phyloP scores from a whole-genome alignment of 1,284 basidiomycete species.

The Sanghuangporus baumii region DNA sequence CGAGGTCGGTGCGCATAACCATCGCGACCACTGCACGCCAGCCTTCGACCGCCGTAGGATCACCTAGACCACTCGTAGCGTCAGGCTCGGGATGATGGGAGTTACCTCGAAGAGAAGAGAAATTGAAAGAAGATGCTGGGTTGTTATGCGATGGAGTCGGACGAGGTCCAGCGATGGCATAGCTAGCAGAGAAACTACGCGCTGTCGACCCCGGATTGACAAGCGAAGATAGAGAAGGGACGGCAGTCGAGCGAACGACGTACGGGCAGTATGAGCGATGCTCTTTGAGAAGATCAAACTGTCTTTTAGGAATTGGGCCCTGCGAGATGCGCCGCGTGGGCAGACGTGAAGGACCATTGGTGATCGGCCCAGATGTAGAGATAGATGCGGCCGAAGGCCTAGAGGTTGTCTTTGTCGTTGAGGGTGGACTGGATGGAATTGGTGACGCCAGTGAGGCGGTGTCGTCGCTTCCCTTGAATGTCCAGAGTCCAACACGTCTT shows the following conservation, averaged over 20 bases:
- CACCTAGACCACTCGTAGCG: background rate
- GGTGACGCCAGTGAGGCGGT: constrained; percentile 9
- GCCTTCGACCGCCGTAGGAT: constrained; percentile 49
- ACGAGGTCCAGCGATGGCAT: background rate
- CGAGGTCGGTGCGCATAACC: constrained; percentile 56
- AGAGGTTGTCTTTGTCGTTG: background rate
- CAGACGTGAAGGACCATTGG: constrained; percentile 4
- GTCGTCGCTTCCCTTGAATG: constrained; percentile 35
- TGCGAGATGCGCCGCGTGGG: constrained; percentile 6
- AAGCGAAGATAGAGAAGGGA: constrained; percentile 50
- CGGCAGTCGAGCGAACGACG: constrained; percentile 58
- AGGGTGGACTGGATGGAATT: background rate
- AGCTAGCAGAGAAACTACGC: background rate
- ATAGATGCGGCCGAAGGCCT: constrained; percentile 15
- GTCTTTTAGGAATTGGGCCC: constrained; percentile 35
- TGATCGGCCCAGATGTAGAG: background rate
- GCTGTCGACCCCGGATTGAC: constrained; percentile 12
- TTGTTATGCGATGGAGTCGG: background rate
- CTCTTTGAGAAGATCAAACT: constrained; percentile 69
- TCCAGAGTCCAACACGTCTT: constrained; percentile 72
- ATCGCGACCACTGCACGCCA: constrained; percentile 70
- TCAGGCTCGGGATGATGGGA: constrained; percentile 3
- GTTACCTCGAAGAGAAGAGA: constrained; percentile 7
- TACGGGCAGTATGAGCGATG: constrained; percentile 80
- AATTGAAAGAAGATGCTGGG: constrained; percentile 11